phyloP scores from a whole-genome alignment of 345 rosid species.

The Capsella bursapastoris region DNA sequence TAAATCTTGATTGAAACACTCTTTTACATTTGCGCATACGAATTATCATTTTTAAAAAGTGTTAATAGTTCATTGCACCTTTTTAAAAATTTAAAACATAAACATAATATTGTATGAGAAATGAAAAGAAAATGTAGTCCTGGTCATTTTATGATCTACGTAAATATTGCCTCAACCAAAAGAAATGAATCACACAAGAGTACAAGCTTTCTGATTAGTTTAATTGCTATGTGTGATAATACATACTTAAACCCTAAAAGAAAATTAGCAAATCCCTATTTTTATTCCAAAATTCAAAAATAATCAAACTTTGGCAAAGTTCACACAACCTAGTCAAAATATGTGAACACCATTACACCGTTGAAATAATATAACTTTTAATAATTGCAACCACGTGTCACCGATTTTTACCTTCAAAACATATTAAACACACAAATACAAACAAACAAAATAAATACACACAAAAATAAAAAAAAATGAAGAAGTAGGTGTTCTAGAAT shows the following conservation, averaged over 20 bases:
- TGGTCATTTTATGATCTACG: background rate
- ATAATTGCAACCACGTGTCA: constrained; percentile 34
- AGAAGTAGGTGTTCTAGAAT: constrained; percentile 31
- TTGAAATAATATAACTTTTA: constrained; percentile 4
- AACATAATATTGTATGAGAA: background rate
- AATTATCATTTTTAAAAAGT: too few species aligned
- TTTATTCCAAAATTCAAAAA: background rate
- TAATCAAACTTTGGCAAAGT: constrained; percentile 2
- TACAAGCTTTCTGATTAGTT: background rate
- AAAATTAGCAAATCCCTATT: background rate
- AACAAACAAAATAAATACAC: constrained; percentile 18
- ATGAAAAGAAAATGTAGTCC: background rate
- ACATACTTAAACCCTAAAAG: background rate
- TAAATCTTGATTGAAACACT: too few species aligned
- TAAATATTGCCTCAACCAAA: background rate
- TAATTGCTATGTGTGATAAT: background rate
- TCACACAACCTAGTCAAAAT: constrained; percentile 18
- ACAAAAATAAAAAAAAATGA: background rate
- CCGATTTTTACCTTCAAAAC: background rate
- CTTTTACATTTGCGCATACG: too few species aligned
- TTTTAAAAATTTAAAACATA: background rate
- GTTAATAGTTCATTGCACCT: background rate
- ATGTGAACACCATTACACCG: constrained; percentile 31
- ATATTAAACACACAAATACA: constrained; percentile 24
- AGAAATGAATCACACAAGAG: background rate